A percentile compares a stretch with the other conserved stretches of the same genome.
Evolutionary conservation across 208 protist species (phyloP).

Genomic region (Balamuthia mandrillaris): DNA sequence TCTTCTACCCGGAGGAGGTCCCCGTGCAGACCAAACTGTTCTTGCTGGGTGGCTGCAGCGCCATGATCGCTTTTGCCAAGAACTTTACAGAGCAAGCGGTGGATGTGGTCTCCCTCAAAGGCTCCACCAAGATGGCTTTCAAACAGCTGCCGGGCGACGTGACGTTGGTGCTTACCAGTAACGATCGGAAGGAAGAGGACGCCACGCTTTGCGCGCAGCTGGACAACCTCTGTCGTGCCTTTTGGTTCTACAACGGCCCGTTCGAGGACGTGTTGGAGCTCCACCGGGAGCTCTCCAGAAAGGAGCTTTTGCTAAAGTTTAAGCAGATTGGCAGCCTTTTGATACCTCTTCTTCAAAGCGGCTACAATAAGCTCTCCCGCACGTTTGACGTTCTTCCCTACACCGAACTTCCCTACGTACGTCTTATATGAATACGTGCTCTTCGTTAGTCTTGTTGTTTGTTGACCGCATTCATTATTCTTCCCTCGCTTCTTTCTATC

Average conservation of each 20-base stretch:
- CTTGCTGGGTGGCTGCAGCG: not conserved
- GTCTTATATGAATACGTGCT: slow-evolving; percentile 1
- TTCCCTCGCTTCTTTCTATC: not conserved
- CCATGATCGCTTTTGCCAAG: not conserved
- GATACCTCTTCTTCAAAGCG: not conserved
- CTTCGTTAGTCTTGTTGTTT: not conserved
- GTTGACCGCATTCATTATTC: not conserved
- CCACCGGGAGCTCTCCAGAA: not conserved
- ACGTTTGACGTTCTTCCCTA: slow-evolving; percentile 10
- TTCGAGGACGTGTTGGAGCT: not conserved
- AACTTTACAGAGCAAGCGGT: not conserved
- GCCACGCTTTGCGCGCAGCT: not conserved
- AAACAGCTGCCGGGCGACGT: not conserved
- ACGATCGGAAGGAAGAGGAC: not conserved
- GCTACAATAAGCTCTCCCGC: not conserved
- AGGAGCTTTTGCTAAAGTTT: slow-evolving; percentile 5
- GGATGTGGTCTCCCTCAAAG: not conserved
- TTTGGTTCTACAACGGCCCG: not conserved
- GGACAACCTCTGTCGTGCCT: not conserved
- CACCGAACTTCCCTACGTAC: not conserved
- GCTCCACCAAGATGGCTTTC: not conserved
- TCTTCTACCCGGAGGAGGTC: slow-evolving; percentile 8
- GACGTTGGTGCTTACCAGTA: not conserved
- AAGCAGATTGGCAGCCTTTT: not conserved
- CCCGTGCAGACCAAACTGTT: not conserved